Evolutionary conservation across 768 basidiomycete species (phyloP).

Genomic region (Russula sp.): DNA sequence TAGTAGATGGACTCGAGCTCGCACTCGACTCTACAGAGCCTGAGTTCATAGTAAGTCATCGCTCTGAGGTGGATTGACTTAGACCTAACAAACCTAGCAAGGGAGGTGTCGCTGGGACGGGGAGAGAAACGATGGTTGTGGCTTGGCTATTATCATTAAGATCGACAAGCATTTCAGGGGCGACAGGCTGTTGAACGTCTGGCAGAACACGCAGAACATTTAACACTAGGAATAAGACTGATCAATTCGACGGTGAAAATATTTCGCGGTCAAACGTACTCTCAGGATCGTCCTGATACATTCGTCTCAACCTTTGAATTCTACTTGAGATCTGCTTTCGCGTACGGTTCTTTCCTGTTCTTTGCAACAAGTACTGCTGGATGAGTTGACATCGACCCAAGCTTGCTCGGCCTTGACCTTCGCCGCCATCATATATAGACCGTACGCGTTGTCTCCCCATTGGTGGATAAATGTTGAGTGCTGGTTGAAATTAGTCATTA

Average conservation of each 20-base stretch:
- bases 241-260: background rate
- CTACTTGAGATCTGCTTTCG: constrained; percentile 44
- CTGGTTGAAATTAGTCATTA: constrained; percentile 1
- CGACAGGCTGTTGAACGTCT: constrained; percentile 5
- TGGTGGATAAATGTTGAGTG: constrained; percentile 29
- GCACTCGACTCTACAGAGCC: constrained; percentile 22
- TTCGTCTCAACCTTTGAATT: constrained; percentile 40
- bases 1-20: constrained; percentile 21
- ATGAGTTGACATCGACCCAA: constrained; percentile 43
- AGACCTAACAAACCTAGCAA: constrained; percentile 20
- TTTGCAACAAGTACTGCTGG: constrained; percentile 41
- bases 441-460: constrained; percentile 30
- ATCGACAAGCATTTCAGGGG: constrained; percentile 16
- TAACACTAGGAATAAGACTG: constrained; percentile 12
- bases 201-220: constrained; percentile 19
- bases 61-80: background rate
- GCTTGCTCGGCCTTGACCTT: constrained; percentile 9
- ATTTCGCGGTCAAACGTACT: constrained; percentile 33
- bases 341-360: constrained; percentile 41
- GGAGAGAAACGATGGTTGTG: background rate
- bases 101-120: constrained; percentile 18
- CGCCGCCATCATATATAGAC: constrained; percentile 12
- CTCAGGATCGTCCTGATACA: constrained; percentile 36
- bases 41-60: constrained; percentile 7
- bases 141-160: constrained; percentile 2